phyloP scores from a whole-genome alignment of 2,329 filamentous ascomycete genomes.

The Aspergillus unguis region DNA sequence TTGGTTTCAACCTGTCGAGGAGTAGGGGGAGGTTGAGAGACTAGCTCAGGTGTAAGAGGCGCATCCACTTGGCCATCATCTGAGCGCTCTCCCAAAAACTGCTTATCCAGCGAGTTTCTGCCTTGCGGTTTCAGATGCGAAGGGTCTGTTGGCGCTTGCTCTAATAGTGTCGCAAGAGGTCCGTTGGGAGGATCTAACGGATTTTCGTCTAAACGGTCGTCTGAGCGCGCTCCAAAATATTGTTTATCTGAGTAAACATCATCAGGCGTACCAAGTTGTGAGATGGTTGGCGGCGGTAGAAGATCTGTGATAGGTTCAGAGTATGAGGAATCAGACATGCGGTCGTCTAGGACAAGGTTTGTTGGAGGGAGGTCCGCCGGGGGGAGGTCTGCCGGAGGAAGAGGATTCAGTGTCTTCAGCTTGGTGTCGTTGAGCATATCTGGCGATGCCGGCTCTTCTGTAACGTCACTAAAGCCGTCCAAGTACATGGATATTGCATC shows the following conservation, averaged over 20 bases:
- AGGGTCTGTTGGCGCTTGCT: neutral
- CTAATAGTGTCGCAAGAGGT: neutral
- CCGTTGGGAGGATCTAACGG: constrained; percentile 8
- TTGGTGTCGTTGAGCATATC: constrained; percentile 32
- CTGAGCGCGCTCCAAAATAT: neutral
- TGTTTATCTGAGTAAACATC: neutral
- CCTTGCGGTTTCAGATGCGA: constrained; percentile 12
- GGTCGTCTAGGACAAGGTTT: constrained; percentile 26
- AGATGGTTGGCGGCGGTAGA: constrained; percentile 14
- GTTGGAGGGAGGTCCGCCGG: constrained; percentile 28
- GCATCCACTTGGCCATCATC: constrained; percentile 2
- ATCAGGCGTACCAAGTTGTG: neutral
- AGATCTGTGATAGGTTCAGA: constrained; percentile 20
- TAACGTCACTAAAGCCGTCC: constrained; percentile 52
- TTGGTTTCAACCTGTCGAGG: constrained; percentile 18
- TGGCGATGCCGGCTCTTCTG: constrained; percentile 35
- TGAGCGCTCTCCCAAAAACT: constrained; percentile 14
- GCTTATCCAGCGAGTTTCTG: constrained; percentile 14
- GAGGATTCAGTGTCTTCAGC: constrained; percentile 28
- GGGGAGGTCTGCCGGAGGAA: constrained; percentile 27
- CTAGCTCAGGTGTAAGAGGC: too few relatives aligned
- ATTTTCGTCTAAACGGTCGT: constrained; percentile 3
- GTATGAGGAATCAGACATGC: constrained; percentile 19
- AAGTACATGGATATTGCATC: constrained; percentile 61
- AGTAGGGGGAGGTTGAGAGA: neutral